Evolutionary conservation across 257 asterid genomes (phyloP).

Genomic region (Catharanthus roseus): DNA sequence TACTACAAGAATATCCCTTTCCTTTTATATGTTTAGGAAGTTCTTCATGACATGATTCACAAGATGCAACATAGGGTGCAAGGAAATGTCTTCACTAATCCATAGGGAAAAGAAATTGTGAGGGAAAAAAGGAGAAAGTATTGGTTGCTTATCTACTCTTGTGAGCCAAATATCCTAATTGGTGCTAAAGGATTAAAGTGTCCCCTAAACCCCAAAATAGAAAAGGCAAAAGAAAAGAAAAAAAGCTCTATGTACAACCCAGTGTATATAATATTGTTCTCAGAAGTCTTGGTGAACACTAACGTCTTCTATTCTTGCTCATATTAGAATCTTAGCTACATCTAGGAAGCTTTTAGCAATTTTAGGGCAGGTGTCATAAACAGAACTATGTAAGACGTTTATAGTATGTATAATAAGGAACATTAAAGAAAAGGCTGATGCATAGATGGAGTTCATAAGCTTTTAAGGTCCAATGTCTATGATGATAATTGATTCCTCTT

Average conservation of each 20-base stretch:
- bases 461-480: neutral
- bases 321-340: neutral
- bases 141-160: neutral
- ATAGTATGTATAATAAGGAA: neutral
- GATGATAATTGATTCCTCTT: neutral
- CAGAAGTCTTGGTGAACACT: neutral
- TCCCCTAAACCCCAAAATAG: neutral
- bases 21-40: neutral
- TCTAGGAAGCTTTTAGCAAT: neutral
- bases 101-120: neutral
- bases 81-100: neutral
- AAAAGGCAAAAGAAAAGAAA: no score
- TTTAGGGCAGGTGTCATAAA: neutral
- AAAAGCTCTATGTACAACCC: no score
- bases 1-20: neutral
- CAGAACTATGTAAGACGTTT: neutral
- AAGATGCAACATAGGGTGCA: neutral
- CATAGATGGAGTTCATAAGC: neutral
- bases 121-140: neutral
- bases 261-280: no score
- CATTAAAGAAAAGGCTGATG: neutral
- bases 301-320: neutral
- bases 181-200: neutral
- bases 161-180: neutral
- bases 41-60: neutral